These are phyloP conservation scores for Teunomyces lycoperdinae DNA, from an alignment of 805 yeast genomes.

Conservation along the genomic window DNA sequence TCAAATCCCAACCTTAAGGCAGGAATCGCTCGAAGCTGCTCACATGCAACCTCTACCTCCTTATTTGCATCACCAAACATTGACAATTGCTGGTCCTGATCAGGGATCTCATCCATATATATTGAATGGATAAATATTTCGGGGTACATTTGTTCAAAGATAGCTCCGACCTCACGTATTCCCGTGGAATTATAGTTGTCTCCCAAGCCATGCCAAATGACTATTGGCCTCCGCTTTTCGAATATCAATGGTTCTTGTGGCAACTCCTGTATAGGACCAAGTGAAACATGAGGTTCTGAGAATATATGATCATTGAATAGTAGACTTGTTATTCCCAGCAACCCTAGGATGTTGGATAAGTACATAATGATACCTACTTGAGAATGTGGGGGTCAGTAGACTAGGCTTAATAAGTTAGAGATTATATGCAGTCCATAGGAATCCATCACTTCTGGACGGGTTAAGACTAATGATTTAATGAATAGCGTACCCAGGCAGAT, in stretches of 20 bases:
- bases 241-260: no score
- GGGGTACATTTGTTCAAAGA: conserved; percentile 47
- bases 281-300: background rate
- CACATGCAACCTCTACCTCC: conserved; percentile 56
- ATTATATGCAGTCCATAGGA: background rate
- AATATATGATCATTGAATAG: background rate
- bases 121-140: conserved; percentile 53
- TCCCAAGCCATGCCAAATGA: conserved; percentile 85
- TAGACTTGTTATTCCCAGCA: background rate
- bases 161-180: conserved; percentile 44
- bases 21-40: conserved; percentile 44
- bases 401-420: no score
- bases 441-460: no score
- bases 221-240: conserved; percentile 43
- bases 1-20: conserved; percentile 58
- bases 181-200: conserved; percentile 66
- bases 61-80: conserved; percentile 58
- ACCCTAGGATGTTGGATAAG: background rate
- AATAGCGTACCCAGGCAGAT: no score
- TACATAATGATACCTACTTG: background rate
- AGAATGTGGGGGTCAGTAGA: background rate
- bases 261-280: no score
- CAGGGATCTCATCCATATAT: conserved; percentile 46
- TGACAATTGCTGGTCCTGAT: conserved; percentile 52
- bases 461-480: no score